Evolutionary conservation across 2,329 filamentous ascomycete genomes (phyloP).

Genomic region (Talaromyces atroroseus): DNA sequence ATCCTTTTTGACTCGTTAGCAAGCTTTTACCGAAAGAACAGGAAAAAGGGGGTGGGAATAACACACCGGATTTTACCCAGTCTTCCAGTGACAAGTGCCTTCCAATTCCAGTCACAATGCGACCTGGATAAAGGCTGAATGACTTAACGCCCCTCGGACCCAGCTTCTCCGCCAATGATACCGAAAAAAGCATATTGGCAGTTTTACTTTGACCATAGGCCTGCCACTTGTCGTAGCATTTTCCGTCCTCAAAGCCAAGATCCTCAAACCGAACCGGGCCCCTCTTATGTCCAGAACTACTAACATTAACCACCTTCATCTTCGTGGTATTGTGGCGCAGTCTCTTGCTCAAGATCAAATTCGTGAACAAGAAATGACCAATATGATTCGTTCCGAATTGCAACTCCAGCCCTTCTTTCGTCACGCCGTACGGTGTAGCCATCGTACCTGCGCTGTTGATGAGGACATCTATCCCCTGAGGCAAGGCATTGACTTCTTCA

Average conservation of each 20-base stretch:
- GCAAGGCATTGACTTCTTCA: conserved; percentile 11
- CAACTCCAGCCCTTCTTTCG: conserved; percentile 27
- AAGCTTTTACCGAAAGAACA: background rate
- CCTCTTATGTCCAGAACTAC: conserved; percentile 20
- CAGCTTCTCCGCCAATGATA: conserved; percentile 12
- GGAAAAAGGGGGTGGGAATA: background rate
- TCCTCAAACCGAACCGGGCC: conserved; percentile 31
- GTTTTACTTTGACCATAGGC: conserved; percentile 14
- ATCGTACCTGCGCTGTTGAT: conserved; percentile 33
- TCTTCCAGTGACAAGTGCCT: background rate
- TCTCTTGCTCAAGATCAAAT: conserved; percentile 24
- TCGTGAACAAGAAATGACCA: conserved; percentile 31
- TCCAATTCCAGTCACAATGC: conserved; percentile 7
- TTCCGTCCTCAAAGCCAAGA: conserved; percentile 32
- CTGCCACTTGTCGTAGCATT: conserved; percentile 9
- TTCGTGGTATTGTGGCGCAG: conserved; percentile 17
- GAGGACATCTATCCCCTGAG: conserved; percentile 24
- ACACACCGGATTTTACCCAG: background rate
- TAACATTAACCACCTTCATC: conserved; percentile 20
- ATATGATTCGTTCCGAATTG: conserved; percentile 32
- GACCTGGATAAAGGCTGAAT: conserved; percentile 15
- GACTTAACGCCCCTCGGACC: conserved; percentile 9
- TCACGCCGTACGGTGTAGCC: conserved; percentile 20
- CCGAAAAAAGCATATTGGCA: conserved; percentile 10
- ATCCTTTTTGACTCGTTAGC: background rate